Conservation (phyloP, 78 protist species). For the Creolimax fragrantissima region DNA sequence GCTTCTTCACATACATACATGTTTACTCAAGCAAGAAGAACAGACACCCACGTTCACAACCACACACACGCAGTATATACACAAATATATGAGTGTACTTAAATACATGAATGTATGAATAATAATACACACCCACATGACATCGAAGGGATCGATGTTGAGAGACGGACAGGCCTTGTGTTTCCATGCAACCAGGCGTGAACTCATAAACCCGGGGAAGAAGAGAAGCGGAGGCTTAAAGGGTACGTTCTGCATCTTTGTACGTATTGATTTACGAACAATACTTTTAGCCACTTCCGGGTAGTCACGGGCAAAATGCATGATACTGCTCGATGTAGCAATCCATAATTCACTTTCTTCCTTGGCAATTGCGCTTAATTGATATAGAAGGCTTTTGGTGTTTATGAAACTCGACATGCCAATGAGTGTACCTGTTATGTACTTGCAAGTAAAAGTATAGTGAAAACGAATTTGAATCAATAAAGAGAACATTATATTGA, state of each 20-base stretch:
- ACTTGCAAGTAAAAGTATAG: too few relatives aligned
- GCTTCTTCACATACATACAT: too few relatives aligned
- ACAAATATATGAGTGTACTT: neutral
- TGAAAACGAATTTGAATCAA: too few relatives aligned
- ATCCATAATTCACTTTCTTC: neutral
- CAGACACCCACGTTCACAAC: too few relatives aligned
- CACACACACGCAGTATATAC: too few relatives aligned
- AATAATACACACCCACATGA: neutral
- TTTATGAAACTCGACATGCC: neutral
- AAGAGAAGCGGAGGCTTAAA: neutral
- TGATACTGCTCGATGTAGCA: neutral
- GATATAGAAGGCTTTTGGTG: too few relatives aligned
- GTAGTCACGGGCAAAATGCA: neutral
- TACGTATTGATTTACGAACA: neutral
- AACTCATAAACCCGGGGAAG: constrained; percentile 3
- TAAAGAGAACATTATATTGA: too few relatives aligned
- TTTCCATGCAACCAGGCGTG: neutral
- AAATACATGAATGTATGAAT: neutral
- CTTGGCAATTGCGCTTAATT: neutral
- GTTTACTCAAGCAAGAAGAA: too few relatives aligned
- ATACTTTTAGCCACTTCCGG: neutral
- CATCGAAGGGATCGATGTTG: neutral
- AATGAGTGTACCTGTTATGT: neutral
- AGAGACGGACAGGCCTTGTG: neutral
- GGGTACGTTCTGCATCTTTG: neutral